These are phyloP conservation scores for Monoraphidium neglectum DNA, from an alignment of 139 green algal species.

Conservation along the genomic window DNA sequence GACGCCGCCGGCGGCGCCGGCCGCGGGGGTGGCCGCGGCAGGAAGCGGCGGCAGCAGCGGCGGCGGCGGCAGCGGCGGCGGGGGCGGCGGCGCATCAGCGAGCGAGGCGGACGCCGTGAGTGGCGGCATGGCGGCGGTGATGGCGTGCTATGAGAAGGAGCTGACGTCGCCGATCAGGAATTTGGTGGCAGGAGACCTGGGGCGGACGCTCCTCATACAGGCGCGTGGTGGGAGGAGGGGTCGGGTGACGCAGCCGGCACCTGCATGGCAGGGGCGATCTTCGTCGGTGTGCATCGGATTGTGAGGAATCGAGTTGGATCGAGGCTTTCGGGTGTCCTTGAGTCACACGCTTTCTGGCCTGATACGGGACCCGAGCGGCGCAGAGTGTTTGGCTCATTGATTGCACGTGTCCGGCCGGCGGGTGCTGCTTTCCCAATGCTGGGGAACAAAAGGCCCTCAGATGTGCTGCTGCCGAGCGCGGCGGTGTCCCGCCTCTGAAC, in stretches of 20 bases:
- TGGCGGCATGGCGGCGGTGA: slow-evolving; percentile 73
- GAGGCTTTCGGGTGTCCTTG: too few species aligned
- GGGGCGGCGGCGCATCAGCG: neutral
- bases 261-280: neutral
- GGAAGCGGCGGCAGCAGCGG: slow-evolving; percentile 2
- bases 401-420: too few species aligned
- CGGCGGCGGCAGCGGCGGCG: neutral
- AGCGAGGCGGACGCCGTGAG: slow-evolving; percentile 31
- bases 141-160: slow-evolving; percentile 84
- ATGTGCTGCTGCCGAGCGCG: neutral
- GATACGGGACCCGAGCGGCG: too few species aligned
- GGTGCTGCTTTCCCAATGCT: too few species aligned
- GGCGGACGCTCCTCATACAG: slow-evolving; percentile 87
- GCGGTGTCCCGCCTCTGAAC: neutral
- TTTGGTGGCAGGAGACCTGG: slow-evolving; percentile 78
- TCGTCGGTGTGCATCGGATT: too few species aligned
- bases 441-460: too few species aligned
- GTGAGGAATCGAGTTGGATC: too few species aligned
- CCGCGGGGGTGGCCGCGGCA: slow-evolving; percentile 8
- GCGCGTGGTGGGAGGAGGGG: too few species aligned
- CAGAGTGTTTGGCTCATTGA: too few species aligned
- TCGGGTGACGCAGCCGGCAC: neutral
- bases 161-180: slow-evolving; percentile 78
- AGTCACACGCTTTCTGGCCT: too few species aligned
- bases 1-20: neutral